These are phyloP conservation scores for Populus deltoides DNA, from an alignment of 345 rosid genomes.

Conservation along the genomic window DNA sequence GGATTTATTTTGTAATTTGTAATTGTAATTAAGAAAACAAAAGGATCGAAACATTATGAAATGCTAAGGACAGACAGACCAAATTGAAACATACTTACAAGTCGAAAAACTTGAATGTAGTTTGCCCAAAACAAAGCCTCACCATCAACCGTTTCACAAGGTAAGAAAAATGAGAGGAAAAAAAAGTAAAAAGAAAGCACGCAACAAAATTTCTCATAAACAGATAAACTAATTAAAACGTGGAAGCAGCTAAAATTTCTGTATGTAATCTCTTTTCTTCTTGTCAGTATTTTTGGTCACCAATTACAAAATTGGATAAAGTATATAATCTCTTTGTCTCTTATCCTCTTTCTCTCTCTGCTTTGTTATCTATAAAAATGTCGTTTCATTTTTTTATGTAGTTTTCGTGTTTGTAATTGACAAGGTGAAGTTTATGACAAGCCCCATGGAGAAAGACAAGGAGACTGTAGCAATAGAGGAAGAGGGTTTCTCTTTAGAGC, in stretches of 20 bases:
- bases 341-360: neutral
- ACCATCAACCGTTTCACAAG: neutral
- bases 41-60: no score
- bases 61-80: no score
- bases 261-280: neutral
- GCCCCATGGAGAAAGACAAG: slow-evolving; percentile 18
- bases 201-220: neutral
- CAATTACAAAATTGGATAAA: neutral
- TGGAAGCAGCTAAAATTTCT: neutral
- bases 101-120: neutral
- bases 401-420: neutral
- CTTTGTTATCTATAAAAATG: neutral
- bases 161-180: no score
- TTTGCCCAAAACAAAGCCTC: neutral
- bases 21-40: no score
- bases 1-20: no score
- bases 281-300: neutral
- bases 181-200: neutral
- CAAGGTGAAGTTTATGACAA: slow-evolving; percentile 27
- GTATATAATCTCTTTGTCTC: neutral
- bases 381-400: neutral
- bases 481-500: slow-evolving; percentile 43
- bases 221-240: neutral
- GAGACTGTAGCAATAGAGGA: slow-evolving; percentile 22
- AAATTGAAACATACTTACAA: neutral